These are phyloP conservation scores for Calonectria fujianensis DNA, from an alignment of 2,329 filamentous ascomycete species.

Conservation along the genomic window DNA sequence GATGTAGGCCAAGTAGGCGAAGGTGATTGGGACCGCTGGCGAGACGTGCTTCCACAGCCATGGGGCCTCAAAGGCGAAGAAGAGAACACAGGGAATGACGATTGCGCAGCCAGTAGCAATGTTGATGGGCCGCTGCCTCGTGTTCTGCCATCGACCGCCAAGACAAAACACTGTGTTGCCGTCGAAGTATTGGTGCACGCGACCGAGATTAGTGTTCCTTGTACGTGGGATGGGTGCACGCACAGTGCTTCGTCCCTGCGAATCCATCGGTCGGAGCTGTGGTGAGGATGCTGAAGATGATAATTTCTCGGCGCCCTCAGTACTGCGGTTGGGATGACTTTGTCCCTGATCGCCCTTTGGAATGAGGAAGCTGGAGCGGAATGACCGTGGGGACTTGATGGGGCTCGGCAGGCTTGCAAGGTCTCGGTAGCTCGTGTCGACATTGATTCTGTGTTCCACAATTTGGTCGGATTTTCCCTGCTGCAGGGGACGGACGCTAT, in stretches of 20 bases:
- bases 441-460: constrained; percentile 71
- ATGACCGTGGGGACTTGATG: constrained; percentile 83
- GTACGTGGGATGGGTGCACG: constrained; percentile 50
- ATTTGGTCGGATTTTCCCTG: constrained; percentile 67
- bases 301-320: constrained; percentile 86
- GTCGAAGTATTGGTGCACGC: constrained; percentile 93
- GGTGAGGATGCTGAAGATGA: constrained; percentile 87
- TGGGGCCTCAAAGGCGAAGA: constrained; percentile 89
- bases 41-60: constrained; percentile 92
- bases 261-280: constrained; percentile 72
- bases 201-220: constrained; percentile 65
- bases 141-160: constrained; percentile 91
- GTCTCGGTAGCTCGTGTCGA: constrained; percentile 76
- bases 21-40: constrained; percentile 90
- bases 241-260: constrained; percentile 47
- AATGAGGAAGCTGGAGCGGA: constrained; percentile 84
- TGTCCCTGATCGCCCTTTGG: constrained; percentile 71
- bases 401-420: constrained; percentile 74
- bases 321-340: constrained; percentile 71
- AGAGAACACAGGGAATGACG: constrained; percentile 86
- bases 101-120: constrained; percentile 88
- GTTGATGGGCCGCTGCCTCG: constrained; percentile 90
- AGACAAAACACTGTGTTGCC: constrained; percentile 95
- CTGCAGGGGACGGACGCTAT: constrained; percentile 87
- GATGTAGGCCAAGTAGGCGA: constrained; percentile 93